Percentiles rank a stretch among this genome's conserved stretches.
These are phyloP conservation scores for Pisolithus marmoratus DNA, from an alignment of 768 basidiomycete genomes.

Conservation along the genomic window DNA sequence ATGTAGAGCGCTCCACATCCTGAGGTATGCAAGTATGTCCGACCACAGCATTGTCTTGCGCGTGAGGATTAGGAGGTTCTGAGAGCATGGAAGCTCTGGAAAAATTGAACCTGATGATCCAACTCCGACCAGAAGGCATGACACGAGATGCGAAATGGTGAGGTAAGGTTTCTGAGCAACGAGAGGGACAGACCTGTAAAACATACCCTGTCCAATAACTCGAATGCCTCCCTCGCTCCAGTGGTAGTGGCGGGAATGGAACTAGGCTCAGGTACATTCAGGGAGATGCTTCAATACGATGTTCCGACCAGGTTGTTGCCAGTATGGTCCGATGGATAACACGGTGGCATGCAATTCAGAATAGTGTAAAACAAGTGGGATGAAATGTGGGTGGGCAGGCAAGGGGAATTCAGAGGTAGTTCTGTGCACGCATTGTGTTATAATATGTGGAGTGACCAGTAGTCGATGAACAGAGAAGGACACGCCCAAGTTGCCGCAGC, in stretches of 20 bases:
- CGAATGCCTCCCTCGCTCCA: slow-evolving; percentile 26
- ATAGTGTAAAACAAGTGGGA: slow-evolving; percentile 56
- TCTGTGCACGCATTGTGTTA: slow-evolving; percentile 22
- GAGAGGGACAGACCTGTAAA: no score
- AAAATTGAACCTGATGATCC: slow-evolving; percentile 34
- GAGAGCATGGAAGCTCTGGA: slow-evolving; percentile 29
- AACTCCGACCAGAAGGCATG: neutral
- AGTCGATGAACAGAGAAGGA: neutral
- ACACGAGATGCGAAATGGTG: slow-evolving; percentile 7
- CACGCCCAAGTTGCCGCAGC: slow-evolving; percentile 72
- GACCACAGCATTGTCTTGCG: slow-evolving; percentile 58
- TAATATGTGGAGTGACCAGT: neutral
- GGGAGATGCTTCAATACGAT: slow-evolving; percentile 49
- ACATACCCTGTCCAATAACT: slow-evolving; percentile 45
- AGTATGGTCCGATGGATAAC: slow-evolving; percentile 59
- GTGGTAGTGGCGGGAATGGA: slow-evolving; percentile 28
- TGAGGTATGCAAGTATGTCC: slow-evolving; percentile 60
- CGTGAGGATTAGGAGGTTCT: slow-evolving; percentile 42
- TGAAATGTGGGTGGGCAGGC: slow-evolving; percentile 48
- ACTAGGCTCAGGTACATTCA: slow-evolving; percentile 55
- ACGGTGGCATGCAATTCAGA: slow-evolving; percentile 46
- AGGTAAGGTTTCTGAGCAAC: slow-evolving; percentile 21
- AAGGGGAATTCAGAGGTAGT: slow-evolving; percentile 67
- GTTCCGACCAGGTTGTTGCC: slow-evolving; percentile 72
- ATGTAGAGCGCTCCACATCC: slow-evolving; percentile 66